Evolutionary conservation across 495 filamentous ascomycete species (phyloP).

Genomic region (Clavariopsis aquatica): DNA sequence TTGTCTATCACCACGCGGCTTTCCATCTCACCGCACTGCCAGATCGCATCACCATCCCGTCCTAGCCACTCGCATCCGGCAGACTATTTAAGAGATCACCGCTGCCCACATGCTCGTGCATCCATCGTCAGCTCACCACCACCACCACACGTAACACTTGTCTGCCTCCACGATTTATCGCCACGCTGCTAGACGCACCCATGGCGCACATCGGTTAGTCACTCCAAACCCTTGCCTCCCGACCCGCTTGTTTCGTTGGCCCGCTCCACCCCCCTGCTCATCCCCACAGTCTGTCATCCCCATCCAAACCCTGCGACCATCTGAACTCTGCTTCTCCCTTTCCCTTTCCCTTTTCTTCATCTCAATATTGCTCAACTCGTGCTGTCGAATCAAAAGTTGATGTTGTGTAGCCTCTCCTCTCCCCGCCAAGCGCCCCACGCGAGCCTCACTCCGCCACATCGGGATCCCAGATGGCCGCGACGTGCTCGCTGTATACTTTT

Average conservation of each 20-base stretch:
- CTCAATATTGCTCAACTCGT: neutral
- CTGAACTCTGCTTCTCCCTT: neutral
- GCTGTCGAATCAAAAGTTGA: neutral
- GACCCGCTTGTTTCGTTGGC: neutral
- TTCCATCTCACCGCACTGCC: slow-evolving; percentile 12
- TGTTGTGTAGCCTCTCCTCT: neutral
- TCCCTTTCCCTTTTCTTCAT: neutral
- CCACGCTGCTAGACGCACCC: slow-evolving; percentile 7
- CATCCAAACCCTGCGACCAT: neutral
- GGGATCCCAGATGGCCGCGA: slow-evolving; percentile 11
- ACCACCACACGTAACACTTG: neutral
- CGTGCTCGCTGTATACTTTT: slow-evolving; percentile 13
- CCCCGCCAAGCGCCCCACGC: slow-evolving; percentile 4
- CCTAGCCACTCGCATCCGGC: neutral
- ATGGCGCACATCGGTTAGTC: slow-evolving; percentile 19
- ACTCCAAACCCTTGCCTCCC: slow-evolving; percentile 1
- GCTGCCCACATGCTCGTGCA: neutral
- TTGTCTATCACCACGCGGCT: slow-evolving; percentile 6
- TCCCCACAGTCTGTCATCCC: neutral
- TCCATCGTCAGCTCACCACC: neutral
- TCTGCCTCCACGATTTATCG: neutral
- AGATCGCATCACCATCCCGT: neutral
- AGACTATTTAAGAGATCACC: slow-evolving; percentile 2
- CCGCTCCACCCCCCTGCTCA: neutral
- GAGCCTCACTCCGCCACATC: slow-evolving; percentile 13